Evolutionary conservation across 2,329 filamentous ascomycete genomes (phyloP), one percentile per base, ranked within the genome.

Genomic region (Aaosphaeria pasadenensis): DNA sequence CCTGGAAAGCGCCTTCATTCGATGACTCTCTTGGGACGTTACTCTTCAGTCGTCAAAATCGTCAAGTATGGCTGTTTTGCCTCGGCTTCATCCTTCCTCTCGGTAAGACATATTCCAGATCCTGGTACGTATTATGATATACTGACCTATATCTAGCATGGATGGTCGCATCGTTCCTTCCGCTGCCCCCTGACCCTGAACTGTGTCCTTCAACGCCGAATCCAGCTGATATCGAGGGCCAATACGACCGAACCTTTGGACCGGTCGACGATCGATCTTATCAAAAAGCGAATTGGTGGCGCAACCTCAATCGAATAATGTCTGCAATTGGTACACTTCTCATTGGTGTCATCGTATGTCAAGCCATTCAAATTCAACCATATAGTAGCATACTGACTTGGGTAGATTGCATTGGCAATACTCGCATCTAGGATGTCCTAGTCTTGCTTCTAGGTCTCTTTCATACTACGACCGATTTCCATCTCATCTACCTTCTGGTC

Each of bases 21-120:
- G 82, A 84, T 50, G 87, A 85, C 71, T 80, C 80, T 7, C 71
- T 80, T 3, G 82, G 84, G 36, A 81, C 80, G 33, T 78, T 80
- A 11, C 62, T 82, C 4, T 77, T 87, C 53, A 85, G 84, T 44
- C 80, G 81, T 53, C 81, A 87, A 52, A 91, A 91, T 62, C 72
- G 84, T 42, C 90, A 95, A 68, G 79, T 92, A 30, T 74, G 87
- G 45, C 74, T 89, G 43, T 95, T 95, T 70, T 82, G 85, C 47
- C 39, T 86, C 42, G 90, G 90, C 28, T 95, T 95, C 62, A 73
- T 92, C 42, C 83, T 90, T 61, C 90, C 89, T 5, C 78, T 90
- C 42, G 59, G 62, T 63, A 62, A 57, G 53, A 48, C 38, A 51
- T 57, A 52, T 64, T 51, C 43, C 38, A 30, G 38, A 9, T 33